Percentiles rank a stretch among this genome's conserved stretches.
These are phyloP conservation scores for Syncephalastrum sp. DNA, from an alignment of 371 early-diverging fungal species.

Conservation along the genomic window DNA sequence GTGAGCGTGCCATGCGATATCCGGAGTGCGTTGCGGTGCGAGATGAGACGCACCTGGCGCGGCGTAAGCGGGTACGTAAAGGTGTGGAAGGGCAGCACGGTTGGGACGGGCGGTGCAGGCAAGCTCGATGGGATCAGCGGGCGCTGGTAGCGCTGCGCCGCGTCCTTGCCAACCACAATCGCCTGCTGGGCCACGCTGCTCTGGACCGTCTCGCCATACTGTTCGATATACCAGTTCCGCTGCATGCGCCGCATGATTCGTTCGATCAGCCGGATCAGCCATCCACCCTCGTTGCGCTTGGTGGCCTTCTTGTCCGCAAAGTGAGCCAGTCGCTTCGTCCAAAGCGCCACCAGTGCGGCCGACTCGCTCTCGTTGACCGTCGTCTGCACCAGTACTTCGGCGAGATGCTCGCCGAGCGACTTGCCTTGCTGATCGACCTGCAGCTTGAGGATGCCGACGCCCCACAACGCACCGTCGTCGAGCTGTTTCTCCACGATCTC, in stretches of 20 bases:
- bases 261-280: slow-evolving; percentile 70
- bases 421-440: slow-evolving; percentile 8
- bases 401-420: slow-evolving; percentile 27
- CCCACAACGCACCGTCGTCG: slow-evolving; percentile 62
- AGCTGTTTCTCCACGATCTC: slow-evolving; percentile 82
- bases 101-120: slow-evolving; percentile 72
- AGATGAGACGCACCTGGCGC: slow-evolving; percentile 84
- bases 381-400: slow-evolving; percentile 30
- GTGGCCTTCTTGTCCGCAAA: slow-evolving; percentile 17
- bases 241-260: slow-evolving; percentile 63
- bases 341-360: slow-evolving; percentile 13
- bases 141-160: slow-evolving; percentile 48
- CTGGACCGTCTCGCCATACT: slow-evolving; percentile 23
- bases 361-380: slow-evolving; percentile 4
- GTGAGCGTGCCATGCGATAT: slow-evolving; percentile 69
- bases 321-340: slow-evolving; percentile 32
- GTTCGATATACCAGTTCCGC: slow-evolving; percentile 64
- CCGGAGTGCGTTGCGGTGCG: slow-evolving; percentile 82
- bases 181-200: slow-evolving; percentile 7
- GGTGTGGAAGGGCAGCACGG: slow-evolving; percentile 91
- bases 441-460: slow-evolving; percentile 42
- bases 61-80: slow-evolving; percentile 87
- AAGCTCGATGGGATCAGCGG: slow-evolving; percentile 61
- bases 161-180: slow-evolving; percentile 27
- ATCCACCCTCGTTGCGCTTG: slow-evolving; percentile 73